Evolutionary conservation across 768 basidiomycete genomes (phyloP), one percentile per base, ranked within the genome.

Genomic region (Ephemerocybe angulata): DNA sequence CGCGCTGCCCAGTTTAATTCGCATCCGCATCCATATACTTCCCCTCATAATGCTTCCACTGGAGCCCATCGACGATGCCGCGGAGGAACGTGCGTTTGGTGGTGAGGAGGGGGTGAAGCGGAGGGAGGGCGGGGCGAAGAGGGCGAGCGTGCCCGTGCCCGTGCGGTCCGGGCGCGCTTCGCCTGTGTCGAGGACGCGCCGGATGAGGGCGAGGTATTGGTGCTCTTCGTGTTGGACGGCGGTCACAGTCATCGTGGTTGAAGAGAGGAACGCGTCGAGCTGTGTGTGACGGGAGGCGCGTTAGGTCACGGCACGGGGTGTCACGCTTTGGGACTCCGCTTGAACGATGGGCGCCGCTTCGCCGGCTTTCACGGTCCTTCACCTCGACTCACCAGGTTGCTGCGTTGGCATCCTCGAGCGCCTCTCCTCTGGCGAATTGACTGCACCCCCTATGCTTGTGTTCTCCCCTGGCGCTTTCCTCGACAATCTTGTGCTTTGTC

Each of bases 31-130:
- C 83, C 1, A 68, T 72, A 60, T 96, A 96, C 55, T 82, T 72
- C 3, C 93, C 93, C 1, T 93, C 95, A 70, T 95, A 97, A 69
- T 95, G 92, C 53, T 94, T 78, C 94, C 94, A 98, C 63, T 95
- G 93, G 66, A 97, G 96, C 0, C 95, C 95, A 65, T 95, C 94
- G 22, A 91, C 71, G 37, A 99, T 95, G 0, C 93, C 96, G 27
- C 90, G 86, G 22, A 90, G 72, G 66, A 97, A 98, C 3, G 93
- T 96, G 56, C 90, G 86, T 69, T 99, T 99, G 0, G 96, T 99
- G 19, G 96, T 98, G 35, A 98, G 77, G 13, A 98, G 82, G 3
- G 96, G 15, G 90, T 88, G 78, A 99, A 99, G 15, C 94, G 89
- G 49, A 99, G 75, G 12, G 86, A 79, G 2, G 87, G 89, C 5